Conservation (phyloP, 228 moss, liverwort and hornwort genomes). For the Sphagnum fallax region DNA sequence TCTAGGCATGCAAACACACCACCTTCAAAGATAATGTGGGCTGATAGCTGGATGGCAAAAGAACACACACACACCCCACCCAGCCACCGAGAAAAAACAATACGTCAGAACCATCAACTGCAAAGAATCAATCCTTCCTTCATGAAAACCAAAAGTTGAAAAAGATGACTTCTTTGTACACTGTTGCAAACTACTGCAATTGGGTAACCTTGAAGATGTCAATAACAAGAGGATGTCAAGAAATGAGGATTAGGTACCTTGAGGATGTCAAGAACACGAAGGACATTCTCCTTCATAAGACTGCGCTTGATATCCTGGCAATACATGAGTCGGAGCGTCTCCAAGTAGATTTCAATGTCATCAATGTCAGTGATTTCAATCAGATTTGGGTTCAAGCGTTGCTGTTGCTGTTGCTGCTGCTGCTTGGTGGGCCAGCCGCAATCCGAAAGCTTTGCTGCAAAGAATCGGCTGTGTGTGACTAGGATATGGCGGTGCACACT, state of each 20-base stretch:
- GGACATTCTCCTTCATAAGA: constrained; percentile 32
- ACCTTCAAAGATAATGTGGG: constrained; percentile 34
- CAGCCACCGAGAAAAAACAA: neutral
- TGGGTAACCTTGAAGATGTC: no score
- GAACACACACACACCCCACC: no score
- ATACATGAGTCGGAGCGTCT: constrained; percentile 40
- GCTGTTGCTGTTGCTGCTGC: constrained; percentile 18
- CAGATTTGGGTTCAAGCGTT: constrained; percentile 22
- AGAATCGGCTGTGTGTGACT: constrained; percentile 30
- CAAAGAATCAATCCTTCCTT: no score
- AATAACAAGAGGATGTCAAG: no score
- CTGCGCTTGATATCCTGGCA: constrained; percentile 31
- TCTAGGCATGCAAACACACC: constrained; percentile 31
- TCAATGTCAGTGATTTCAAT: constrained; percentile 34
- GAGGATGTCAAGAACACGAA: constrained; percentile 33
- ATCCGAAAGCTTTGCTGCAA: constrained; percentile 29
- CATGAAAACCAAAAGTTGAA: no score
- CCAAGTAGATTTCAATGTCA: constrained; percentile 37
- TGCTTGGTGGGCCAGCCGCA: constrained; percentile 51
- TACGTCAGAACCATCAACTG: no score
- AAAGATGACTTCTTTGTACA: no score
- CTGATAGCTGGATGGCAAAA: constrained; percentile 19
- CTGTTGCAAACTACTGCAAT: no score
- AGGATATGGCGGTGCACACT: constrained; percentile 33
- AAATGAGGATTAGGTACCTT: constrained; percentile 14